These are phyloP conservation scores for Raddia distichophylla DNA, from an alignment of 176 grass and related monocot genomes.

Conservation along the genomic window DNA sequence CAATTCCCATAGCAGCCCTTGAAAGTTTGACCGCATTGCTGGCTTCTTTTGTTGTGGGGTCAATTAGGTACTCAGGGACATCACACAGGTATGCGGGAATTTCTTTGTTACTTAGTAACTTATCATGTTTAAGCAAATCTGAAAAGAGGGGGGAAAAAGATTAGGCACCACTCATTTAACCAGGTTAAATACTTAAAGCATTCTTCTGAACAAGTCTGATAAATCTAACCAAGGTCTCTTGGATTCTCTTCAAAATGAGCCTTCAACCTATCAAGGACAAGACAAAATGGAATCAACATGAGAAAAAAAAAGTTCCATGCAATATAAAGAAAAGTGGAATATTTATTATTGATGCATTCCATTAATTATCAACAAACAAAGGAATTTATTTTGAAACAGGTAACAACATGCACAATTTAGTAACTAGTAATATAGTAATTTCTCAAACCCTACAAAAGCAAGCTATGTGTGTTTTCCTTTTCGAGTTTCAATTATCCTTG, in stretches of 20 bases:
- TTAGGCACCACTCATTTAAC: conserved; percentile 20
- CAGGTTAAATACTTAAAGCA: conserved; percentile 19
- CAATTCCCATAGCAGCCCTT: conserved; percentile 76
- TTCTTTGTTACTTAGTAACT: conserved; percentile 81
- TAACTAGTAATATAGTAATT: conserved; percentile 8
- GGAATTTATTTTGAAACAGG: not conserved
- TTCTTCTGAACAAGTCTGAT: conserved; percentile 16
- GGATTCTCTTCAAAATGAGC: conserved; percentile 97
- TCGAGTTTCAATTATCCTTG: conserved; percentile 16
- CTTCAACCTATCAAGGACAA: conserved; percentile 70
- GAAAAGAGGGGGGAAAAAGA: conserved; percentile 29
- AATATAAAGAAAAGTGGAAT: not conserved
- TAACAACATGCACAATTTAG: not conserved
- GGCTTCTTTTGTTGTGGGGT: conserved; percentile 84
- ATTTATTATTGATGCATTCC: conserved; percentile 1
- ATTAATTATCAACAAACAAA: not conserved
- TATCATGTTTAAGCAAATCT: conserved; percentile 96
- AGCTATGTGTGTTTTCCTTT: not conserved
- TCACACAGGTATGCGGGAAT: conserved; percentile 77
- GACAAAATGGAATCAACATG: conserved; percentile 11
- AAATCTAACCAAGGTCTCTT: conserved; percentile 80
- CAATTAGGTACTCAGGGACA: conserved; percentile 86
- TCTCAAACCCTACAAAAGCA: not conserved
- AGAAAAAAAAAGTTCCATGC: conserved; percentile 3
- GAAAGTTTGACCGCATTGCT: conserved; percentile 82